phyloP scores from a whole-genome alignment of 2,329 filamentous ascomycete species.

The Aureobasidium uvarum region DNA sequence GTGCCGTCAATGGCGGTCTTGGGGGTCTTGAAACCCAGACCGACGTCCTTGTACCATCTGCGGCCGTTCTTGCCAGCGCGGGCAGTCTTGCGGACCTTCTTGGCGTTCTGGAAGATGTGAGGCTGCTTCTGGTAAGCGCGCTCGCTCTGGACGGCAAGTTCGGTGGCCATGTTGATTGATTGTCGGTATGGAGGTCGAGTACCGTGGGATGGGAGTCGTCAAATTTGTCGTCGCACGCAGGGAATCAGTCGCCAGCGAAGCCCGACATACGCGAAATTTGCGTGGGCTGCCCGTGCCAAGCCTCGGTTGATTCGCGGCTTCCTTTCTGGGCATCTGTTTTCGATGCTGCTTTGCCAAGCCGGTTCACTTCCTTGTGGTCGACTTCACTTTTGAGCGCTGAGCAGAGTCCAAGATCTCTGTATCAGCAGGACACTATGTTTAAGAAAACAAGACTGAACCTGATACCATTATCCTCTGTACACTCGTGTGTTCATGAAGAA shows the following conservation, averaged over 20 bases:
- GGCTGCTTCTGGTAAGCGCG: slow-evolving; percentile 99
- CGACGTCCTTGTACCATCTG: slow-evolving; percentile 99
- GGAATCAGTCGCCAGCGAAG: not conserved
- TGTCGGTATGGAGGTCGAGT: slow-evolving; percentile 25
- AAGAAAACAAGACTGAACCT: too few species aligned
- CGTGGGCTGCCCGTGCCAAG: too few species aligned
- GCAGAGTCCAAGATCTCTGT: too few species aligned
- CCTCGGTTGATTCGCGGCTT: too few species aligned
- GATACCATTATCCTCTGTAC: too few species aligned
- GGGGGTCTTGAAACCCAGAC: slow-evolving; percentile 98
- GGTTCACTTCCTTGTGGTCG: too few species aligned
- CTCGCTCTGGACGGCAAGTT: slow-evolving; percentile 99
- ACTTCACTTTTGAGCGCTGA: too few species aligned
- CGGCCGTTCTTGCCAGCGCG: slow-evolving; percentile 86
- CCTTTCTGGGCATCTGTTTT: too few species aligned
- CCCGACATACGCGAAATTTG: not conserved
- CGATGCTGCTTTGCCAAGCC: too few species aligned
- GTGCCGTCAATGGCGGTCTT: slow-evolving; percentile 97
- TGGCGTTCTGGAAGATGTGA: slow-evolving; percentile 99
- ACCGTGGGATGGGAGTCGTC: slow-evolving; percentile 23
- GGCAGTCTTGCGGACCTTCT: slow-evolving; percentile 78
- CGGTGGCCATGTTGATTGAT: slow-evolving; percentile 80
- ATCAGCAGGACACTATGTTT: too few species aligned
- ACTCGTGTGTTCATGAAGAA: too few species aligned
- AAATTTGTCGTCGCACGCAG: slow-evolving; percentile 24